These are phyloP conservation scores for Nemania sp. DNA, from an alignment of 2,329 filamentous ascomycete genomes.

Conservation along the genomic window DNA sequence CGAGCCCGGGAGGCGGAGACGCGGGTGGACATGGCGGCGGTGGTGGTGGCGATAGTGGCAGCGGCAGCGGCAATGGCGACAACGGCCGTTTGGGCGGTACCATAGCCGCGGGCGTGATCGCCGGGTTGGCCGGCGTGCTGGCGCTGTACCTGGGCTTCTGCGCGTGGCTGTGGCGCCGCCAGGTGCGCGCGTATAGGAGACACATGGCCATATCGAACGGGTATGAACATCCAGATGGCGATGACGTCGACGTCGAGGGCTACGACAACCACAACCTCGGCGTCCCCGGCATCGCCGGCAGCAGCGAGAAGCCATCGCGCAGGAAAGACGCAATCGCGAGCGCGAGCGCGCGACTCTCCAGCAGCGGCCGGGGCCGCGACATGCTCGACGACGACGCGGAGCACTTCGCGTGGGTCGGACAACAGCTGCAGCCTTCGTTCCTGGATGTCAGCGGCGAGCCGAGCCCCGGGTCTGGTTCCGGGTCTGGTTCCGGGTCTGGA, in stretches of 20 bases:
- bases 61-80: neutral
- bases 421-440: slow-evolving; percentile 31
- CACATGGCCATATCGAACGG: slow-evolving; percentile 70
- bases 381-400: slow-evolving; percentile 19
- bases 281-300: neutral
- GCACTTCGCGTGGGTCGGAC: slow-evolving; percentile 40
- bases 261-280: slow-evolving; percentile 27
- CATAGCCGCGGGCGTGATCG: slow-evolving; percentile 59
- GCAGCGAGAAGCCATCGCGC: slow-evolving; percentile 38
- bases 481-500: slow-evolving; percentile 27
- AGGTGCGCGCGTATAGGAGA: slow-evolving; percentile 70
- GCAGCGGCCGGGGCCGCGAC: slow-evolving; percentile 12
- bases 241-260: too few relatives aligned
- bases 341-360: slow-evolving; percentile 6
- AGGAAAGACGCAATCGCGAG: slow-evolving; percentile 23
- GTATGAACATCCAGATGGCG: slow-evolving; percentile 45
- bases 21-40: slow-evolving; percentile 33
- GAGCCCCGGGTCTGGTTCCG: slow-evolving; percentile 35
- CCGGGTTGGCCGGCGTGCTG: slow-evolving; percentile 65
- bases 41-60: neutral
- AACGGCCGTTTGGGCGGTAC: slow-evolving; percentile 39
- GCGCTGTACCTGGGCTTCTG: slow-evolving; percentile 72
- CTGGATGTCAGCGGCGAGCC: slow-evolving; percentile 29
- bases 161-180: slow-evolving; percentile 73
- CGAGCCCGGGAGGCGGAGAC: slow-evolving; percentile 41